A percentile compares a stretch with the other conserved stretches of the same genome.
Conservation (phyloP, 2,329 filamentous ascomycete genomes). For the Metarhizium robertsii region DNA sequence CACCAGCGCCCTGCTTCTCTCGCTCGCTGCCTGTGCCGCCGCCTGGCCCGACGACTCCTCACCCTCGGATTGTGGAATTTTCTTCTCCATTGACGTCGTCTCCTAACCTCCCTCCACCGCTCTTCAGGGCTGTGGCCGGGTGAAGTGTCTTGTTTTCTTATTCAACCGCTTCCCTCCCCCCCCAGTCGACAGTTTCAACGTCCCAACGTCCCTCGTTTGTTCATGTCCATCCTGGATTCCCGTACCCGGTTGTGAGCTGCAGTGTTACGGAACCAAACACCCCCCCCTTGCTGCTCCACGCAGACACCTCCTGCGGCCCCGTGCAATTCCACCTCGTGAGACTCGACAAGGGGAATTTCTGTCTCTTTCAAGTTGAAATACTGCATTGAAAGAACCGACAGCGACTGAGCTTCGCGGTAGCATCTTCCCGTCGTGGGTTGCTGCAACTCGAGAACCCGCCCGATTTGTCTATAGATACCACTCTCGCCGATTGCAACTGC, state of each 20-base stretch:
- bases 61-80: slow-evolving; percentile 6
- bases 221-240: neutral
- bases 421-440: neutral
- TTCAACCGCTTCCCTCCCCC: neutral
- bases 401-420: neutral
- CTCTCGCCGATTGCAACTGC: neutral
- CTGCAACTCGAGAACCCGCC: neutral
- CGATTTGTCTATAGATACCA: neutral
- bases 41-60: neutral
- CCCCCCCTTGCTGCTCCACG: neutral
- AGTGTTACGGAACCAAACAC: neutral
- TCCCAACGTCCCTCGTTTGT: neutral
- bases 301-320: neutral
- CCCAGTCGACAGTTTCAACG: neutral
- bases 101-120: slow-evolving; percentile 2
- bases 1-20: neutral
- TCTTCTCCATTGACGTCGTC: neutral
- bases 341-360: neutral
- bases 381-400: neutral
- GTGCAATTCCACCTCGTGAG: neutral
- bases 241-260: neutral
- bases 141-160: slow-evolving; percentile 1
- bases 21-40: neutral
- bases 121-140: slow-evolving; percentile 1
- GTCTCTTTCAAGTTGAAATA: neutral